Percentiles rank a stretch among this genome's conserved stretches.
These are phyloP conservation scores for Saturnispora besseyi DNA, from an alignment of 805 yeast genomes.

Conservation along the genomic window DNA sequence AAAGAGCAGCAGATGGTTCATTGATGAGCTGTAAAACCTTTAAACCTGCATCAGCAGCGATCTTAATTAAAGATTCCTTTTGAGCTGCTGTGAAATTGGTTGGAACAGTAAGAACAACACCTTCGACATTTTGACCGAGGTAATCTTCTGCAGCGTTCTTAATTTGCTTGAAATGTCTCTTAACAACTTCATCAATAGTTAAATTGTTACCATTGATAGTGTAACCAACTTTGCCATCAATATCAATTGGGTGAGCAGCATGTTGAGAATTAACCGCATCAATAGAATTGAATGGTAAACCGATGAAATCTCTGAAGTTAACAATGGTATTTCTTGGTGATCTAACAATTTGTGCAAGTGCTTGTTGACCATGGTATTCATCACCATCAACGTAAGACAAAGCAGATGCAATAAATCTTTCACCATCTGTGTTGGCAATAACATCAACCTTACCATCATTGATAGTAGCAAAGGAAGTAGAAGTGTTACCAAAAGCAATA, in stretches of 20 bases:
- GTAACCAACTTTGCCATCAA: conserved; percentile 62
- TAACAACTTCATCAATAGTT: conserved; percentile 67
- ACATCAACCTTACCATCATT: conserved; percentile 91
- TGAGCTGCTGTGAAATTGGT: conserved; percentile 75
- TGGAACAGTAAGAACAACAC: conserved; percentile 85
- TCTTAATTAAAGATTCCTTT: conserved; percentile 48
- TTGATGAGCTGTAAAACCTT: conserved; percentile 78
- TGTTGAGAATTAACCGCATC: conserved; percentile 54
- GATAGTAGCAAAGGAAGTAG: conserved; percentile 89
- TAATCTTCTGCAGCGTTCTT: conserved; percentile 88
- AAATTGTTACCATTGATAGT: conserved; percentile 48
- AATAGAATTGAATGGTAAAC: conserved; percentile 60
- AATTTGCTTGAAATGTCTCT: conserved; percentile 76
- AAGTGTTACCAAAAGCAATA: conserved; percentile 91
- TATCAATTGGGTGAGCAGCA: conserved; percentile 59
- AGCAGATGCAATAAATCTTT: conserved; percentile 90
- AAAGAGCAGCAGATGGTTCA: conserved; percentile 87
- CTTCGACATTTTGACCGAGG: conserved; percentile 70
- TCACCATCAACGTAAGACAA: conserved; percentile 88
- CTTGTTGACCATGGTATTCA: conserved; percentile 97
- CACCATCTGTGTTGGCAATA: conserved; percentile 98
- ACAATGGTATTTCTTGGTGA: conserved; percentile 79
- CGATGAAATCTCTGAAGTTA: conserved; percentile 90
- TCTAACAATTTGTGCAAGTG: conserved; percentile 84
- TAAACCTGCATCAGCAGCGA: conserved; percentile 65